Percentiles rank a stretch among this genome's conserved stretches.
Conservation (phyloP, 345 rosid genomes). For the Acer saccharum region DNA sequence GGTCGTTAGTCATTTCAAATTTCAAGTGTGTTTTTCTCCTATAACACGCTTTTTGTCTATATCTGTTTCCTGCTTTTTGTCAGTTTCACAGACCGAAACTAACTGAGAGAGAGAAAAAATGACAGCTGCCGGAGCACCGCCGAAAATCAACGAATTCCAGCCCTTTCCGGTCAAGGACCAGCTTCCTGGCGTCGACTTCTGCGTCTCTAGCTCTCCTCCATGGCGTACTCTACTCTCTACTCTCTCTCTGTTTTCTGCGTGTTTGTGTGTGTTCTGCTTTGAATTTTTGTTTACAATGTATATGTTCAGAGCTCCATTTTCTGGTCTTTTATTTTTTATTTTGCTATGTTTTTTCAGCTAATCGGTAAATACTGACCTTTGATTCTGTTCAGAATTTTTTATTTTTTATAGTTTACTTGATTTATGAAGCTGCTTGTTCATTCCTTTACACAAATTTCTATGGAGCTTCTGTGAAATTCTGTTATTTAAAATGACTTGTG, state of each 20-base stretch:
- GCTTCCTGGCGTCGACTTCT: conserved; percentile 81
- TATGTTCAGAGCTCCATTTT: background rate
- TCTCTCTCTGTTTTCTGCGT: background rate
- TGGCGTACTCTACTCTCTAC: conserved; percentile 57
- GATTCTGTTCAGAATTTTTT: background rate
- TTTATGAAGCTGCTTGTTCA: no score
- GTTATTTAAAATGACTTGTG: background rate
- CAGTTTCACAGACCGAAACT: background rate
- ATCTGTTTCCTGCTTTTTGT: background rate
- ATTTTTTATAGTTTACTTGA: background rate
- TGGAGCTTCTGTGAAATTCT: background rate
- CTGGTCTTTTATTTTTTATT: no score
- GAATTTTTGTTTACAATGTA: background rate
- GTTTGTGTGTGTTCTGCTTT: background rate
- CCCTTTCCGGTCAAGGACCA: conserved; percentile 86
- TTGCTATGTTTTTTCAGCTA: no score
- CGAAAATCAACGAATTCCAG: conserved; percentile 60
- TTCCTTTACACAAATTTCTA: no score
- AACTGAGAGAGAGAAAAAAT: conserved; percentile 20
- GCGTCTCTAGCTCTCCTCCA: conserved; percentile 73
- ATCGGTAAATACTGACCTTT: no score
- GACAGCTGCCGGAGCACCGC: conserved; percentile 34
- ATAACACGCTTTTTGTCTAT: background rate
- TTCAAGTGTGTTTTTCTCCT: background rate
- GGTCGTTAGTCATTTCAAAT: background rate